Conservation (phyloP, 148 eudicot genomes). For the Chenopodium berlandieri region DNA sequence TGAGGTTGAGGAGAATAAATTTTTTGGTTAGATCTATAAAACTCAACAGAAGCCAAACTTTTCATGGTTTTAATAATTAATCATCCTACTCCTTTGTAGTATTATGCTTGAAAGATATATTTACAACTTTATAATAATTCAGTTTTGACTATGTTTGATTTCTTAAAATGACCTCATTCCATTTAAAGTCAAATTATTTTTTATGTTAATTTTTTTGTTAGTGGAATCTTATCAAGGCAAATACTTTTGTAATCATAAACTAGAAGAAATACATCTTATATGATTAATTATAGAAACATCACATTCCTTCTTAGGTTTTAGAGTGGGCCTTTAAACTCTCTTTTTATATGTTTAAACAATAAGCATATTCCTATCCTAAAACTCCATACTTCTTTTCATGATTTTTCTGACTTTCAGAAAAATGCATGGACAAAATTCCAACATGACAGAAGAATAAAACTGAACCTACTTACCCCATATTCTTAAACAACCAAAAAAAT, state of each 20-base stretch:
- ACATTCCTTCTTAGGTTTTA: constrained; percentile 17
- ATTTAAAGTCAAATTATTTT: constrained; percentile 19
- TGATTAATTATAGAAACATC: constrained; percentile 9
- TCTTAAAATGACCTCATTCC: constrained; percentile 21
- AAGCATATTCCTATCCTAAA: constrained; percentile 14
- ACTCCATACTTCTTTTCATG: constrained; percentile 27
- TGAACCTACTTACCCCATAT: constrained; percentile 30
- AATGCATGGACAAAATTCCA: constrained; percentile 31
- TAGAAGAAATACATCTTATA: background rate
- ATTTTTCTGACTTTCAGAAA: constrained; percentile 27
- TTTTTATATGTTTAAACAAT: constrained; percentile 22
- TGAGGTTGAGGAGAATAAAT: constrained; percentile 36
- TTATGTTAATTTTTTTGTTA: background rate
- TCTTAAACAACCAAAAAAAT: constrained; percentile 21
- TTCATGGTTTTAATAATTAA: constrained; percentile 23
- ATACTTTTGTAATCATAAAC: constrained; percentile 7
- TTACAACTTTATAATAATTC: constrained; percentile 4
- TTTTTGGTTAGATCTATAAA: constrained; percentile 26
- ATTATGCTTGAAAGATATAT: background rate
- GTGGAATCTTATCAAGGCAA: constrained; percentile 1
- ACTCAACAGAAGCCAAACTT: constrained; percentile 25
- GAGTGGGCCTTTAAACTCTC: constrained; percentile 19
- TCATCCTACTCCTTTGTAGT: constrained; percentile 16
- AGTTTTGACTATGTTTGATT: background rate
- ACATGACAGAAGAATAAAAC: constrained; percentile 27